phyloP scores from a whole-genome alignment of 2,329 filamentous ascomycete species.

The Calonectria naviculata region DNA sequence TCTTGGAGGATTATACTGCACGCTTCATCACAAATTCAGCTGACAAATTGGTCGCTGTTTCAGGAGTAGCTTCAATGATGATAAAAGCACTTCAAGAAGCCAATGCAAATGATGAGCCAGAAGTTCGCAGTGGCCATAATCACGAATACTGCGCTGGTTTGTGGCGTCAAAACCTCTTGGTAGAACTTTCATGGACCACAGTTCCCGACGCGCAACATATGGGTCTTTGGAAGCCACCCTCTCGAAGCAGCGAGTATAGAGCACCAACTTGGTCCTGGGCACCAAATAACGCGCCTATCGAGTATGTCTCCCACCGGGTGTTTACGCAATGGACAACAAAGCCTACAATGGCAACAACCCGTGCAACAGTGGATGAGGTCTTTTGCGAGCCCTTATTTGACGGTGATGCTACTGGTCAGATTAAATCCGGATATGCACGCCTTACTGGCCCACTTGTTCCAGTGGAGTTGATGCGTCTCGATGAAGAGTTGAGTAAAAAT shows the following conservation, averaged over 20 bases:
- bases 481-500: neutral
- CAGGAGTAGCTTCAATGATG: neutral
- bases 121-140: neutral
- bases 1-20: neutral
- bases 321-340: neutral
- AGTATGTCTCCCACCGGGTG: neutral
- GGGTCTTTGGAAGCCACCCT: neutral
- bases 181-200: neutral
- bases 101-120: neutral
- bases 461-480: neutral
- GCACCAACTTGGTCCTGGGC: constrained; percentile 2
- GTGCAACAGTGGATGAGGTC: neutral
- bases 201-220: neutral
- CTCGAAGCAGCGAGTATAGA: neutral
- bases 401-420: neutral
- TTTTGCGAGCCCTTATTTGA: neutral
- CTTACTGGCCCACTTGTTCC: neutral
- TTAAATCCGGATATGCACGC: neutral
- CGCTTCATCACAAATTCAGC: neutral
- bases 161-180: neutral
- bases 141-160: neutral
- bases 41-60: neutral
- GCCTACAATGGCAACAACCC: neutral
- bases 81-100: neutral
- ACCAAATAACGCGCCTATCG: neutral